These are phyloP conservation scores for Prunus kanzakura DNA, from an alignment of 306 rosid genomes.

Conservation along the genomic window DNA sequence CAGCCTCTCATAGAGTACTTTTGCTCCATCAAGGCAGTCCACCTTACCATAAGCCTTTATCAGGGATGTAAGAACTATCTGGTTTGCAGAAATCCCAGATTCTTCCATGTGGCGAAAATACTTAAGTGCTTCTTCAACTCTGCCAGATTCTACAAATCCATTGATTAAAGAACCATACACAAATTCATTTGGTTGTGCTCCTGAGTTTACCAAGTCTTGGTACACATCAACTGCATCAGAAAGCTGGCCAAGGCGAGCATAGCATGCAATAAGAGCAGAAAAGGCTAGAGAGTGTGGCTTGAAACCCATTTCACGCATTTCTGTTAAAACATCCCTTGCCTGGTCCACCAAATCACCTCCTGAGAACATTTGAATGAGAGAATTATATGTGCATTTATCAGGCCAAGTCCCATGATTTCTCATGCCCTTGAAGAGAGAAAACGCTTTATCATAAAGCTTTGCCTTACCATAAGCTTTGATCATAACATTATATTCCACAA, in stretches of 20 bases:
- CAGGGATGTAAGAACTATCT: slow-evolving; percentile 62
- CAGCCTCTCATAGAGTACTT: slow-evolving; percentile 52
- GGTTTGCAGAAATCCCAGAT: slow-evolving; percentile 61
- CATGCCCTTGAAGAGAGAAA: slow-evolving; percentile 71
- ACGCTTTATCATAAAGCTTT: slow-evolving; percentile 65
- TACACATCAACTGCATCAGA: slow-evolving; percentile 57
- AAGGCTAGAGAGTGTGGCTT: slow-evolving; percentile 61
- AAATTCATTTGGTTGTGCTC: slow-evolving; percentile 65
- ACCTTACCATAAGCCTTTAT: slow-evolving; percentile 73
- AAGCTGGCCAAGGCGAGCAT: slow-evolving; percentile 69
- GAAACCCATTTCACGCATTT: slow-evolving; percentile 69
- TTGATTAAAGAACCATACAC: slow-evolving; percentile 81
- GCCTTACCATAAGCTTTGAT: slow-evolving; percentile 84
- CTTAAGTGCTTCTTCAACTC: slow-evolving; percentile 60
- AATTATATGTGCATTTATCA: slow-evolving; percentile 69
- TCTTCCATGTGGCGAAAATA: slow-evolving; percentile 61
- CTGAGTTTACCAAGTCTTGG: slow-evolving; percentile 54
- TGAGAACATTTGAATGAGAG: slow-evolving; percentile 83
- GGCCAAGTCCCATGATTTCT: slow-evolving; percentile 76
- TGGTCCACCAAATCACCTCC: slow-evolving; percentile 68
- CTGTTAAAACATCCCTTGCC: slow-evolving; percentile 57
- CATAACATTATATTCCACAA: slow-evolving; percentile 78
- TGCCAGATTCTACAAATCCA: slow-evolving; percentile 85
- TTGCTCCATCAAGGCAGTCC: slow-evolving; percentile 66
- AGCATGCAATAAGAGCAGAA: slow-evolving; percentile 76